Evolutionary conservation across 2,329 filamentous ascomycete species (phyloP), one percentile per base, ranked within the genome.

Genomic region (Elsinoe perseae): DNA sequence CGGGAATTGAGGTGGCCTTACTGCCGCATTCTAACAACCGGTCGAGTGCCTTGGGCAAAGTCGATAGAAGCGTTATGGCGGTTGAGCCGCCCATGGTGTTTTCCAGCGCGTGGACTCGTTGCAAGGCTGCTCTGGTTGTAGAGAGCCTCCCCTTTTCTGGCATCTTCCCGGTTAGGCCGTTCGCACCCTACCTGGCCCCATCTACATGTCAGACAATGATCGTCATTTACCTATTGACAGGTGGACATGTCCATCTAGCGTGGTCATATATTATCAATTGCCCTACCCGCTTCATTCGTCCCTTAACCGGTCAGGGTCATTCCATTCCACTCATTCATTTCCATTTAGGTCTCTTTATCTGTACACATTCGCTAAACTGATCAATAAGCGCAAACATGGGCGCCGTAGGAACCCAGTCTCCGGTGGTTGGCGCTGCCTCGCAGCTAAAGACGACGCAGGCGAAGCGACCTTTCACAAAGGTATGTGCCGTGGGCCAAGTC

Each of bases 21-120:
- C 25, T 44, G 23, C 20, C 40, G 40, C 40, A 23, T 12, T 21
- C 40, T 21, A 44, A 25, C 20, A 25, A 44, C 40, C 23, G 40
- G 18, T 18, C 14, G 40, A 23, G 23, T 27, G 25, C 14, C 40
- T n/a, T 23, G 40, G 40, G 25, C 40, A 25, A 14, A 44, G 40
- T 44, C 40, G 40, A 44, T 44, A 44, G 40, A 44, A 25, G 23
- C 40, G 40, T 44, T 44, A 12, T 14, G n/a, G 40, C 40, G 40
- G 21, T 21, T 36, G 12, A 44, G 20, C 40, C 20, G 40, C 40
- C 40, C 20, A 44, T 44, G 40, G 40, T 23, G 40, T 23, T 12
- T 44, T 44, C 40, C 40, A 44, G 40, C 40, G 40, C 40, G 40
- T 44, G 40, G 40, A 23, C 40, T 44, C 40, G 40, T 44, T 44